Conservation (phyloP, 2,329 filamentous ascomycete species). For the Aspergillus oerlinghausenensis region DNA sequence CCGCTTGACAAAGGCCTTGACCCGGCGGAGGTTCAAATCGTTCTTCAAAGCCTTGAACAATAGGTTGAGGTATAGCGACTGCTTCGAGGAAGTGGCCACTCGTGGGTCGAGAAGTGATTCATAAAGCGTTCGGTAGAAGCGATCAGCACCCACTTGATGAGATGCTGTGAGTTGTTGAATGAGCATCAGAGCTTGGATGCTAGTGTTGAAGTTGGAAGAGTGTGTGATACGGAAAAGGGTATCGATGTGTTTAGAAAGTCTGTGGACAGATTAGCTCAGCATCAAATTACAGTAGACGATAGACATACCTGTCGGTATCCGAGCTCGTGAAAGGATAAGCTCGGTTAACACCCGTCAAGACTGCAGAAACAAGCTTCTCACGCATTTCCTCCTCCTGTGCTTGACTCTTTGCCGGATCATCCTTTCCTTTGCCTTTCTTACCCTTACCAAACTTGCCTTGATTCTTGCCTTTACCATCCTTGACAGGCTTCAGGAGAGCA, state of each 20-base stretch:
- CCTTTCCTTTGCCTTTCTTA: conserved; percentile 47
- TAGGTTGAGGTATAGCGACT: conserved; percentile 90
- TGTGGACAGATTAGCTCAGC: conserved; percentile 26
- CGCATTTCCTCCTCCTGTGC: conserved; percentile 63
- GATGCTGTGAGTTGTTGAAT: conserved; percentile 86
- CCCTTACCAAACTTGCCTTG: conserved; percentile 33
- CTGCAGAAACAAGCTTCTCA: conserved; percentile 87
- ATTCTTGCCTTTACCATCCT: conserved; percentile 35
- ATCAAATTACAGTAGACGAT: conserved; percentile 9
- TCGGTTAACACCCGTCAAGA: conserved; percentile 91
- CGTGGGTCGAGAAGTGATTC: conserved; percentile 91
- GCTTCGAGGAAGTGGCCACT: conserved; percentile 84
- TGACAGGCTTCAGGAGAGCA: conserved; percentile 64
- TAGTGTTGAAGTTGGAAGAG: conserved; percentile 98
- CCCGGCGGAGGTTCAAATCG: conserved; percentile 82
- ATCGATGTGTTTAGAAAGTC: conserved; percentile 82
- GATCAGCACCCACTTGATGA: conserved; percentile 76
- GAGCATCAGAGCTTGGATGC: conserved; percentile 88
- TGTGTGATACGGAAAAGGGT: conserved; percentile 95
- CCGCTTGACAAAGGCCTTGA: conserved; percentile 94
- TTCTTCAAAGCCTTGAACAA: conserved; percentile 82
- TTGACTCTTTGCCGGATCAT: conserved; percentile 29
- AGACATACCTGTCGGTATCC: conserved; percentile 64
- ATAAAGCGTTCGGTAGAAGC: conserved; percentile 93
- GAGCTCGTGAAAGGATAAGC: conserved; percentile 88